A percentile compares a stretch with the other conserved stretches of the same genome.
These are phyloP conservation scores for Trichoderma asperelloides DNA, from an alignment of 495 filamentous ascomycete species.

Conservation along the genomic window DNA sequence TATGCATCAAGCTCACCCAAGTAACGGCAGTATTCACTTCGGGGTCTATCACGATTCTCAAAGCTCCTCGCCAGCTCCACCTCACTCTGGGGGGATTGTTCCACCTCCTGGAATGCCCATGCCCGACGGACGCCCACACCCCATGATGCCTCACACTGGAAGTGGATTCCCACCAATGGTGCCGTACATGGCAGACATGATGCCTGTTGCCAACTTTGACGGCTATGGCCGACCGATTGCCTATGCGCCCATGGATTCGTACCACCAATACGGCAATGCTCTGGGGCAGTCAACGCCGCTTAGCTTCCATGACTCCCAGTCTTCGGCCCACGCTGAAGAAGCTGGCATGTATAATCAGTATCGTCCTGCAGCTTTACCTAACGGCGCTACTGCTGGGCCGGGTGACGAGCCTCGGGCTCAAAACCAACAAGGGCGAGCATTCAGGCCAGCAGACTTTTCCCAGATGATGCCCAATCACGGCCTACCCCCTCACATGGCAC, in stretches of 20 bases:
- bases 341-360: constrained; percentile 22
- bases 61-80: constrained; percentile 9
- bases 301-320: constrained; percentile 46
- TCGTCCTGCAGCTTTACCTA: constrained; percentile 15
- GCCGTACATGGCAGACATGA: background rate
- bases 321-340: constrained; percentile 31
- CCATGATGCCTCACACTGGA: background rate
- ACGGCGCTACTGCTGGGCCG: background rate
- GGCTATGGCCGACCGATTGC: constrained; percentile 4
- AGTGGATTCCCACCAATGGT: constrained; percentile 6
- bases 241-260: constrained; percentile 21
- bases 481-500: constrained; percentile 16
- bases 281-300: constrained; percentile 42
- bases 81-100: constrained; percentile 9
- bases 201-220: constrained; percentile 1
- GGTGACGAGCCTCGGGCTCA: background rate
- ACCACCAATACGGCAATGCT: constrained; percentile 24
- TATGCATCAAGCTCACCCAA: constrained; percentile 9
- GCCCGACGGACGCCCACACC: constrained; percentile 4
- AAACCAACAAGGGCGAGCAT: background rate
- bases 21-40: constrained; percentile 10
- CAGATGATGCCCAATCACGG: constrained; percentile 2
- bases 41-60: constrained; percentile 2
- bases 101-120: constrained; percentile 9
- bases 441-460: background rate